Evolutionary conservation across 805 yeast genomes (phyloP), one percentile per base, ranked within the genome.

Genomic region (Debaryomyces tyrocola): DNA sequence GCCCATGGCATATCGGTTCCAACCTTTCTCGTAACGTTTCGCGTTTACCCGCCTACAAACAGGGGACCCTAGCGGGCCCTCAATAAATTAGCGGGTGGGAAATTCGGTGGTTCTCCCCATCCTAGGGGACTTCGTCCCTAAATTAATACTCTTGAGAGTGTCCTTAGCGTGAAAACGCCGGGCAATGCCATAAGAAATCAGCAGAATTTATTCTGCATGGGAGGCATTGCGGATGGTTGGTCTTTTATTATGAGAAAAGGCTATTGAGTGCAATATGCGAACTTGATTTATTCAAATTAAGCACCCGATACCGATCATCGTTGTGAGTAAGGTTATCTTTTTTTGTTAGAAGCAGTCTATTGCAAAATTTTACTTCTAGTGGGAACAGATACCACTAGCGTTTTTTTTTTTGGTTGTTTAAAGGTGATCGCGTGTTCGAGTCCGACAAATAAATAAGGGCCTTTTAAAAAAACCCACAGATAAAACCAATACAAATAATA

Each of bases 261-360:
- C 78, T 75, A 62, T 77, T 78, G 73, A 78, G 83, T 78, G 82
- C 83, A 78, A 78, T 78, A 69, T 72, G 79, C 79, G 79, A 74
- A 75, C 79, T 62, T 58, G 58, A 45, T 24, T 42, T 38, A 31
- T 20, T 20, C 34, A 31, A 24, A 34, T 37, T 47, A 70, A 57
- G 73, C 74, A 78, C 83, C 76, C 83, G 83, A 78, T 78, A 78
- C 83, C 83, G 83, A 78, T 78, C 78, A 78, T 69, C 74, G 78
- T 68, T 67, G 60, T 62, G 75, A 69, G 80, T 63, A 41, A 62
- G 69, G 70, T 61, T 66, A 53, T 51, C 55, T 53, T 50, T 58
- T 56, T 54, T 50, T 46, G 27, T 9, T 24, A 9, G 7, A 7
- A 24, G 10, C 27, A 24, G 10, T 24, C 27, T 9, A 24, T 24